phyloP scores from a whole-genome alignment of 805 yeast species.

The Ogataea paradorogensis region DNA sequence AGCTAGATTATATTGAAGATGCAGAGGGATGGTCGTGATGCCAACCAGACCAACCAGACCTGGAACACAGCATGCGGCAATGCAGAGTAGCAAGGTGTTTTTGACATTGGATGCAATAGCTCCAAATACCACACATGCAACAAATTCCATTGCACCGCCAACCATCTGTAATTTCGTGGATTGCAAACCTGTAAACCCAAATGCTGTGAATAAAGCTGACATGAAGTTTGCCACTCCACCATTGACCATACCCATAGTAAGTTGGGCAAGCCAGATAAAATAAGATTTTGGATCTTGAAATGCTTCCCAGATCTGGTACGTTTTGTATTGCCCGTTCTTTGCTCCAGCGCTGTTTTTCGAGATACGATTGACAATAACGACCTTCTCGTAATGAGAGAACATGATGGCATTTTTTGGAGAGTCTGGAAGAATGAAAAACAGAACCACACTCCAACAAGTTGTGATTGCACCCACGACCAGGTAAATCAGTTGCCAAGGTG shows the following conservation, averaged over 20 bases:
- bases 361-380: conserved; percentile 22
- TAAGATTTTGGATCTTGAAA: conserved; percentile 23
- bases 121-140: conserved; percentile 5
- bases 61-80: conserved; percentile 36
- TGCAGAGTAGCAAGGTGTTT: conserved; percentile 28
- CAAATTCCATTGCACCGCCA: conserved; percentile 6
- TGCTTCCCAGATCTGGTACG: conserved; percentile 22
- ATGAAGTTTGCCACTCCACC: conserved; percentile 31
- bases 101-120: not conserved
- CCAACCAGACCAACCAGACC: conserved; percentile 38
- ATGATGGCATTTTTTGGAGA: conserved; percentile 29
- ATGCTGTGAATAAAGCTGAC: conserved; percentile 22
- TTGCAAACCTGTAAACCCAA: conserved; percentile 8
- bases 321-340: conserved; percentile 27
- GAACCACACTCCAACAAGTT: conserved; percentile 30
- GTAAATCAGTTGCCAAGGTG: conserved; percentile 22
- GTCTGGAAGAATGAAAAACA: conserved; percentile 26
- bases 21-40: conserved; percentile 40
- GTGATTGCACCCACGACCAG: conserved; percentile 37
- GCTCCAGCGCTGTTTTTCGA: conserved; percentile 30
- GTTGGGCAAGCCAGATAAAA: conserved; percentile 20
- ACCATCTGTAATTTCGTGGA: conserved; percentile 9
- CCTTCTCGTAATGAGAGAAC: conserved; percentile 26
- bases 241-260: conserved; percentile 23
- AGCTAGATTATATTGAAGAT: conserved; percentile 24